phyloP scores from a whole-genome alignment of 306 rosid species.

The Citrullus amarus region DNA sequence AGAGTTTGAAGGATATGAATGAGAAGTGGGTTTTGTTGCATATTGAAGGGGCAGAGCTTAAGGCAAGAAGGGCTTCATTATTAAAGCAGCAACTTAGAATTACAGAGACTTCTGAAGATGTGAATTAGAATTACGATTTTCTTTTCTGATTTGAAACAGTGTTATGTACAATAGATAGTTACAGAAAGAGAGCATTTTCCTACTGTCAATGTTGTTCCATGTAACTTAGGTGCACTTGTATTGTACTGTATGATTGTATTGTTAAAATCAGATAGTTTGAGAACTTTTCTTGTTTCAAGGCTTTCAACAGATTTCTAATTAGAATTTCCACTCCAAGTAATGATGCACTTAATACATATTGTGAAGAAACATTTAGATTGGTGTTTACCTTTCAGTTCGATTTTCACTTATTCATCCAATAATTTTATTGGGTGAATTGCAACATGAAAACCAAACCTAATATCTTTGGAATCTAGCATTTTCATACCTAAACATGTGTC shows the following conservation, averaged over 20 bases:
- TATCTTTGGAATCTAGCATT: too few relatives aligned
- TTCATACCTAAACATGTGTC: too few relatives aligned
- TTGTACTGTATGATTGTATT: background rate
- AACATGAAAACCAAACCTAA: too few relatives aligned
- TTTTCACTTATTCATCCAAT: too few relatives aligned
- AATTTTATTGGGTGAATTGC: too few relatives aligned
- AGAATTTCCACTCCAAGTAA: too few relatives aligned
- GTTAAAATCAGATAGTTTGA: too few relatives aligned
- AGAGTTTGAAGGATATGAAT: slow-evolving; percentile 4
- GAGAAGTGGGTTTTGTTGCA: slow-evolving; percentile 13
- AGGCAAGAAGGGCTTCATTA: slow-evolving; percentile 12
- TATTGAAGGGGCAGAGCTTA: slow-evolving; percentile 16
- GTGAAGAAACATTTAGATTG: too few relatives aligned
- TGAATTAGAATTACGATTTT: background rate
- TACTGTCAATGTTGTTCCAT: background rate
- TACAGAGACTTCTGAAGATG: background rate
- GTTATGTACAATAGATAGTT: background rate
- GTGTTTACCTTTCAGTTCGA: too few relatives aligned
- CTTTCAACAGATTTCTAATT: background rate
- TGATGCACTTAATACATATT: too few relatives aligned
- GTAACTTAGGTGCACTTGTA: background rate
- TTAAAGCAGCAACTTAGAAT: background rate
- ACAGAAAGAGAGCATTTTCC: background rate
- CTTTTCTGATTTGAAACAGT: background rate
- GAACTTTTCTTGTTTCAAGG: background rate